Percentiles rank a stretch among this genome's conserved stretches.
Evolutionary conservation across 2,329 filamentous ascomycete species (phyloP).

Genomic region (Sporothrix curviconia): DNA sequence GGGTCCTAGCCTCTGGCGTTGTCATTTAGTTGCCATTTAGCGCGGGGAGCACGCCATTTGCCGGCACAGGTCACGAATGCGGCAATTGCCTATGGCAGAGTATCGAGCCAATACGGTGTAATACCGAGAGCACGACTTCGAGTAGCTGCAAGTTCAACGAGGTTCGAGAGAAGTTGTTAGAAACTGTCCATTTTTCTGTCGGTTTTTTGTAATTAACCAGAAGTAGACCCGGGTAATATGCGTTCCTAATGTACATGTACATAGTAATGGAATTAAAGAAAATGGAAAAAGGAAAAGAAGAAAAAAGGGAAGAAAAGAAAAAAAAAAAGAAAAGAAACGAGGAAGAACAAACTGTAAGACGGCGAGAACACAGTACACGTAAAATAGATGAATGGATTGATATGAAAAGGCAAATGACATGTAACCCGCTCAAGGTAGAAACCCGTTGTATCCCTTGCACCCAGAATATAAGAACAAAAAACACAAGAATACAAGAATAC

Average conservation of each 20-base stretch:
- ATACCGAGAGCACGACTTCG: too few species aligned
- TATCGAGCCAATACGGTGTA: too few species aligned
- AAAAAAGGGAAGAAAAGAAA: background rate
- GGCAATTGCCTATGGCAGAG: background rate
- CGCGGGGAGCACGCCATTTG: background rate
- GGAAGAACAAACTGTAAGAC: too few species aligned
- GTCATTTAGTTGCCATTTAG: background rate
- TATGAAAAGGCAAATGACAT: background rate
- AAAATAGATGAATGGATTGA: background rate
- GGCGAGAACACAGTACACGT: background rate
- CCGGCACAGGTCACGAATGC: background rate
- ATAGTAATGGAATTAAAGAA: too few species aligned
- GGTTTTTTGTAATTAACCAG: background rate
- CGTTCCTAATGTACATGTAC: too few species aligned
- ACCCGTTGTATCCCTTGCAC: background rate
- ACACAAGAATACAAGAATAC: background rate
- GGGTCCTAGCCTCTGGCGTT: background rate
- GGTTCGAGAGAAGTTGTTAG: too few species aligned
- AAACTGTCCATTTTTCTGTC: too few species aligned
- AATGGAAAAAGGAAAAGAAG: background rate
- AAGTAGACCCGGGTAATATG: background rate
- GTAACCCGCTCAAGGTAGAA: slow-evolving; percentile 8
- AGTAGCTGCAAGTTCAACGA: too few species aligned
- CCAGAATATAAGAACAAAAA: background rate
- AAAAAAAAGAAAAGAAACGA: background rate